These are phyloP conservation scores for Gossypium anomalum DNA, from an alignment of 345 rosid genomes.

Conservation along the genomic window DNA sequence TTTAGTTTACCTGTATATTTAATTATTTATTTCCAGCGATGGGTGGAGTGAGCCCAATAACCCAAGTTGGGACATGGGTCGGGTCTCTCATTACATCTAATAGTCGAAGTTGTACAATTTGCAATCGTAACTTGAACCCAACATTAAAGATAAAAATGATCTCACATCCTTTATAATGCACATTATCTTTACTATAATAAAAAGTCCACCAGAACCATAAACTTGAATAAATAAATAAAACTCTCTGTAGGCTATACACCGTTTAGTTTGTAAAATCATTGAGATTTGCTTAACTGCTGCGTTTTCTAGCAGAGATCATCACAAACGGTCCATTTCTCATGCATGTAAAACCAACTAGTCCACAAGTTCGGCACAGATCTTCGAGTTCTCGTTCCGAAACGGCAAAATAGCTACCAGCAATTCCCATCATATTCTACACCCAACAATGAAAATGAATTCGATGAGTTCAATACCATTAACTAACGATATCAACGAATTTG, in stretches of 20 bases:
- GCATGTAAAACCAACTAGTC: conserved; percentile 53
- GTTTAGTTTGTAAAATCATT: not conserved
- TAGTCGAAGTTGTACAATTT: too few species aligned
- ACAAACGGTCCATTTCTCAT: conserved; percentile 55
- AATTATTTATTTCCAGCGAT: too few species aligned
- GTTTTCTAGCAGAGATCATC: conserved; percentile 77
- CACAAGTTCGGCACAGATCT: conserved; percentile 76
- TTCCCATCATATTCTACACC: conserved; percentile 39
- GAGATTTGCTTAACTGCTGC: conserved; percentile 31
- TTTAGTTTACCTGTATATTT: too few species aligned
- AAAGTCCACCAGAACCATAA: not conserved
- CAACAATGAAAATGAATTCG: not conserved
- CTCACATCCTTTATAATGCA: too few species aligned
- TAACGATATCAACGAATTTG: not conserved
- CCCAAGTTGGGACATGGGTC: too few species aligned
- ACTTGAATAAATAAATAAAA: not conserved
- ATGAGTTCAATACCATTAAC: not conserved
- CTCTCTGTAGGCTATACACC: not conserved
- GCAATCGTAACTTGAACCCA: too few species aligned
- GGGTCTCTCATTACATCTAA: too few species aligned
- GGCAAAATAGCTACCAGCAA: conserved; percentile 49
- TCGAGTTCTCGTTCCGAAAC: conserved; percentile 66
- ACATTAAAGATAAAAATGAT: too few species aligned
- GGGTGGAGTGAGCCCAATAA: too few species aligned
- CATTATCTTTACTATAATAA: too few species aligned